Percentiles rank a stretch among this genome's conserved stretches.
Evolutionary conservation across 2,329 filamentous ascomycete genomes (phyloP).

Genomic region (Lasiodiplodia gonubiensis): DNA sequence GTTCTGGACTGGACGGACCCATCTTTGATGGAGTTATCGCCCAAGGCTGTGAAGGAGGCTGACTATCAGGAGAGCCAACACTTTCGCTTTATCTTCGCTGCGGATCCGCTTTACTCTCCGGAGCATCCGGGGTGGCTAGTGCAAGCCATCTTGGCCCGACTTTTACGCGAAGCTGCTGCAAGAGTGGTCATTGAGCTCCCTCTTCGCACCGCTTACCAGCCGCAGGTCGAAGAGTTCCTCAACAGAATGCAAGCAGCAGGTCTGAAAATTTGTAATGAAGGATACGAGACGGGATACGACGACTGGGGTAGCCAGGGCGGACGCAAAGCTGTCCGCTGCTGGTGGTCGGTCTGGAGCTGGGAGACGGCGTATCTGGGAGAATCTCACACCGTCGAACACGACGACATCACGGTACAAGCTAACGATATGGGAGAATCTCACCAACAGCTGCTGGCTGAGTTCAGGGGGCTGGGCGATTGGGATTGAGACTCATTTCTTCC

Average conservation of each 20-base stretch:
- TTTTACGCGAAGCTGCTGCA: conserved; percentile 62
- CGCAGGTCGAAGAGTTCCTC: conserved; percentile 69
- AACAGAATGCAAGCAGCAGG: conserved; percentile 63
- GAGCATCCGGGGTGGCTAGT: conserved; percentile 78
- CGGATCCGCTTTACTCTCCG: conserved; percentile 86
- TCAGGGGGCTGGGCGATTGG: conserved; percentile 6
- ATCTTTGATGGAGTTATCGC: conserved; percentile 28
- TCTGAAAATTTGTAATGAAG: conserved; percentile 63
- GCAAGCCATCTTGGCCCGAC: conserved; percentile 70
- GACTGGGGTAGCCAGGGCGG: conserved; percentile 69
- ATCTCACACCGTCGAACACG: conserved; percentile 16
- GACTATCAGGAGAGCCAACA: conserved; percentile 9
- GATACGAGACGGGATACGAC: conserved; percentile 69
- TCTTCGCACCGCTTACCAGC: conserved; percentile 71
- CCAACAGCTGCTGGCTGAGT: conserved; percentile 19
- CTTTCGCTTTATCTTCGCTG: conserved; percentile 72
- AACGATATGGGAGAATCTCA: conserved; percentile 13
- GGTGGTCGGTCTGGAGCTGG: conserved; percentile 69
- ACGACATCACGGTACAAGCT: conserved; percentile 12
- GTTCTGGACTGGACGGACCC: conserved; percentile 76
- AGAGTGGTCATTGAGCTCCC: conserved; percentile 82
- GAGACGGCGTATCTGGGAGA: conserved; percentile 2
- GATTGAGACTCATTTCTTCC: neutral
- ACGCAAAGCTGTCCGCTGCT: conserved; percentile 64
- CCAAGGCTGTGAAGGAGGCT: conserved; percentile 11